These are phyloP conservation scores for Tulasnella sp. DNA, from an alignment of 768 basidiomycete genomes.

Conservation along the genomic window DNA sequence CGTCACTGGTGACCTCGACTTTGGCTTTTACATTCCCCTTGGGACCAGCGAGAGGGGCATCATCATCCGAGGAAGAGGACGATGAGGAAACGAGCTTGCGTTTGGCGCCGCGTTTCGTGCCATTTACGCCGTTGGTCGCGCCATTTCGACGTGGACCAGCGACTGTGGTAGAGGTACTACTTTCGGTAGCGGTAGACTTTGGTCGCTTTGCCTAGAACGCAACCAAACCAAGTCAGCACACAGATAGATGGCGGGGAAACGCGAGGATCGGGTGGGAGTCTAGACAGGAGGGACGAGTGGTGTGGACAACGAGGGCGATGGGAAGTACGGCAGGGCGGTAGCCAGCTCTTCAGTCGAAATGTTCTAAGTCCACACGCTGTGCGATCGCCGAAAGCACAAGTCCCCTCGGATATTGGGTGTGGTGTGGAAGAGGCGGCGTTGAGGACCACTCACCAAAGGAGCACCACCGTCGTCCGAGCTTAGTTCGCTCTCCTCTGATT, in stretches of 20 bases:
- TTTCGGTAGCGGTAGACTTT: conserved; percentile 7
- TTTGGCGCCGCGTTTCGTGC: background rate
- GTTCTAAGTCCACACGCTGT: conserved; percentile 18
- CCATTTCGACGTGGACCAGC: conserved; percentile 3
- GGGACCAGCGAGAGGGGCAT: conserved; percentile 44
- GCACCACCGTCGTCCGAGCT: conserved; percentile 16
- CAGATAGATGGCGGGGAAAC: background rate
- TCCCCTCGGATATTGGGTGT: conserved; percentile 13
- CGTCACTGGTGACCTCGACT: conserved; percentile 36
- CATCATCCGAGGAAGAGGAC: conserved; percentile 40
- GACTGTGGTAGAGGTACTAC: background rate
- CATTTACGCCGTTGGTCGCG: conserved; percentile 15
- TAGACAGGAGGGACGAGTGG: background rate
- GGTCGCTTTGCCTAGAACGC: conserved; percentile 14
- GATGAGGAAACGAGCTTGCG: background rate
- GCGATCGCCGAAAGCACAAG: conserved; percentile 19
- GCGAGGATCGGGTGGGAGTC: conserved; percentile 3
- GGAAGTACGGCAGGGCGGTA: background rate
- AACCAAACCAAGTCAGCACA: conserved; percentile 8
- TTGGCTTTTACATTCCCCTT: background rate
- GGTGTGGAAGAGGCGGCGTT: background rate
- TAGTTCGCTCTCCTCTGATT: conserved; percentile 19
- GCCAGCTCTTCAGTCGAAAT: conserved; percentile 3
- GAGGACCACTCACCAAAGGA: conserved; percentile 8
- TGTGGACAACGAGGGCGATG: conserved; percentile 19